These are phyloP conservation scores for Pleurotus tuber-regium DNA, from an alignment of 768 basidiomycete species.

Conservation along the genomic window DNA sequence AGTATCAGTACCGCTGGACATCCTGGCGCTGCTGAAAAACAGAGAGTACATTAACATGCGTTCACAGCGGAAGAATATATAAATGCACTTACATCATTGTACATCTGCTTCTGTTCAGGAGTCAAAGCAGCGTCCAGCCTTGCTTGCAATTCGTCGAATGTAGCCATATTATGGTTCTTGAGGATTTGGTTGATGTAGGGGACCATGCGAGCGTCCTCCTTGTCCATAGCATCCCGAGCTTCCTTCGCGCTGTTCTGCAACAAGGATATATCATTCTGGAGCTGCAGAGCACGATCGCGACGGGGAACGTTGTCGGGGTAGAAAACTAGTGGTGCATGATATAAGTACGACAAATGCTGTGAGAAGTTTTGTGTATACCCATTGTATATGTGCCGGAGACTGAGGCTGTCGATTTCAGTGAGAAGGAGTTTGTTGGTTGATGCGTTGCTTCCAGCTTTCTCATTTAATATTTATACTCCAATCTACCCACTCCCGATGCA, in stretches of 20 bases:
- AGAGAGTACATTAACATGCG: not conserved
- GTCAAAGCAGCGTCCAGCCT: not conserved
- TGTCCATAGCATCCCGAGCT: not conserved
- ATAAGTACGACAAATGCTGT: no score
- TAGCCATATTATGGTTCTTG: not conserved
- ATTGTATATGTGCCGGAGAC: no score
- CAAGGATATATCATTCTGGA: not conserved
- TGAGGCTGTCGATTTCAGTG: no score
- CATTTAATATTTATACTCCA: no score
- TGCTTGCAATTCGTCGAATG: not conserved
- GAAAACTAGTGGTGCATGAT: no score
- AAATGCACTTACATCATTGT: not conserved
- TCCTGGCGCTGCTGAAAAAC: not conserved
- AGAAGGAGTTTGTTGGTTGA: no score
- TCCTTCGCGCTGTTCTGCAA: not conserved
- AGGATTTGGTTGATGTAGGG: constrained; percentile 1
- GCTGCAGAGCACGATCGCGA: not conserved
- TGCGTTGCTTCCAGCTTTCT: no score
- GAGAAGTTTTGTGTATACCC: no score
- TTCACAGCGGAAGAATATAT: not conserved
- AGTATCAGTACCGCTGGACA: not conserved
- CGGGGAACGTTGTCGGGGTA: not conserved
- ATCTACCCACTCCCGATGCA: no score
- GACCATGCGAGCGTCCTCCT: not conserved
- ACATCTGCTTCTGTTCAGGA: constrained; percentile 1